Conservation (phyloP, 768 basidiomycete genomes). For the Pulveroboletus sp. region DNA sequence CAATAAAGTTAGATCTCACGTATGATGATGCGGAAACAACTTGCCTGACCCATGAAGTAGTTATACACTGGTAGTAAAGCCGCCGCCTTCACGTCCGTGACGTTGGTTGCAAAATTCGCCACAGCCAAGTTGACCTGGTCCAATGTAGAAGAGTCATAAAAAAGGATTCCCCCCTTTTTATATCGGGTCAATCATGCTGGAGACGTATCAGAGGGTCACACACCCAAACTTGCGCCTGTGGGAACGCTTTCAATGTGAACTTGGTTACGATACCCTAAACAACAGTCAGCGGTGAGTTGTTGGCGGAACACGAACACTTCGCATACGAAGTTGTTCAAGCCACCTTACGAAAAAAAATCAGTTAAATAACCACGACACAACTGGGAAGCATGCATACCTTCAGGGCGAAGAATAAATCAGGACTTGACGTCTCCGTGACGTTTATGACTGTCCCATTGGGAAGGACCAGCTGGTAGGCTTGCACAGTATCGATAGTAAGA, state of each 20-base stretch:
- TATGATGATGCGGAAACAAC: no score
- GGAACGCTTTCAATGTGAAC: slow-evolving; percentile 49
- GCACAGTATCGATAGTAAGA: slow-evolving; percentile 50
- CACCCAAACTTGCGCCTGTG: slow-evolving; percentile 60
- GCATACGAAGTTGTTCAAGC: slow-evolving; percentile 52
- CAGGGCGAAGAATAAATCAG: slow-evolving; percentile 42
- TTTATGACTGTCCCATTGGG: slow-evolving; percentile 37
- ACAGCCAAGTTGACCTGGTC: slow-evolving; percentile 9
- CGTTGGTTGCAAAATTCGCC: slow-evolving; percentile 11
- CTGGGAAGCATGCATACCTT: slow-evolving; percentile 32
- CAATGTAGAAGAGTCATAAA: slow-evolving; percentile 11
- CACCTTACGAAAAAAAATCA: slow-evolving; percentile 38
- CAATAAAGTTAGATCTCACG: no score
- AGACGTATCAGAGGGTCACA: slow-evolving; percentile 7
- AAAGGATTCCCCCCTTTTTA: slow-evolving; percentile 45
- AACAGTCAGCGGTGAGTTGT: no score
- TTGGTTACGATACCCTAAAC: slow-evolving; percentile 54
- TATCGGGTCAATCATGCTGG: not conserved
- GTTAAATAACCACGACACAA: not conserved
- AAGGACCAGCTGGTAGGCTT: slow-evolving; percentile 51
- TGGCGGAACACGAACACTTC: no score
- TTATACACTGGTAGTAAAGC: slow-evolving; percentile 46
- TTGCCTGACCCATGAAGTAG: no score
- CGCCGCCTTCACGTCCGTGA: slow-evolving; percentile 14
- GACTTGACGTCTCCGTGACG: slow-evolving; percentile 31